These are phyloP conservation scores for Colletotrichum costaricense DNA, from an alignment of 2,329 filamentous ascomycete genomes.

Conservation along the genomic window DNA sequence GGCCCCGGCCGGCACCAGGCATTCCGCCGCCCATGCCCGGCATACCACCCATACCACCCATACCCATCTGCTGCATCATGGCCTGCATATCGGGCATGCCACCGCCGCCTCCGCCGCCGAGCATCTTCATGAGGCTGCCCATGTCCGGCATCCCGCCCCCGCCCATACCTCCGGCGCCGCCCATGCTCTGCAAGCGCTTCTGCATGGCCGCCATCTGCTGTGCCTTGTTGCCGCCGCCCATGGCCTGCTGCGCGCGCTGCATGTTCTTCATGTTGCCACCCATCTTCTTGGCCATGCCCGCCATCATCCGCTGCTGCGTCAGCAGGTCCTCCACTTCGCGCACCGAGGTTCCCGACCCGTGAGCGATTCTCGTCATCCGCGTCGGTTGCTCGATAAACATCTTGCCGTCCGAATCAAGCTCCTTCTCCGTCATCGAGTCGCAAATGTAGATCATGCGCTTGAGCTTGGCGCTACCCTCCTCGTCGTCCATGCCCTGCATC, in stretches of 20 bases:
- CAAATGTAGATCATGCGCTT: slow-evolving; percentile 99
- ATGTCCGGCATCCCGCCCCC: slow-evolving; percentile 62
- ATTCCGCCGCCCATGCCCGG: slow-evolving; percentile 52
- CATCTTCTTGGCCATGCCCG: slow-evolving; percentile 99
- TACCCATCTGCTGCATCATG: slow-evolving; percentile 80
- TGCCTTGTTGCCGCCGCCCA: slow-evolving; percentile 90
- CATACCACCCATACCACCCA: slow-evolving; percentile 62
- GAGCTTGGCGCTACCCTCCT: slow-evolving; percentile 92
- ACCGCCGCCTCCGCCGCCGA: slow-evolving; percentile 78
- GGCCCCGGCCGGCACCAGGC: slow-evolving; percentile 8
- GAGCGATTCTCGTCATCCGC: slow-evolving; percentile 90
- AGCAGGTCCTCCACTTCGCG: slow-evolving; percentile 94
- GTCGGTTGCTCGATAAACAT: slow-evolving; percentile 92
- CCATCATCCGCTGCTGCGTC: slow-evolving; percentile 99
- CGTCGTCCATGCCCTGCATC: slow-evolving; percentile 97
- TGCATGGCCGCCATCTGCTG: slow-evolving; percentile 98
- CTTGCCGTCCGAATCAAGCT: slow-evolving; percentile 95
- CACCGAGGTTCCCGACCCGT: slow-evolving; percentile 90
- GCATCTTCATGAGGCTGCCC: slow-evolving; percentile 89
- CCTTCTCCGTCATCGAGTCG: slow-evolving; percentile 97
- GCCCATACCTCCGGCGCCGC: slow-evolving; percentile 71
- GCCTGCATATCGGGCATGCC: slow-evolving; percentile 60
- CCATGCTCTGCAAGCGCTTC: slow-evolving; percentile 93
- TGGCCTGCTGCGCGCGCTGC: slow-evolving; percentile 90
- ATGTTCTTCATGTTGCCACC: slow-evolving; percentile 98